phyloP scores from a whole-genome alignment of 2,329 filamentous ascomycete species.

The Diaporthe sp. region DNA sequence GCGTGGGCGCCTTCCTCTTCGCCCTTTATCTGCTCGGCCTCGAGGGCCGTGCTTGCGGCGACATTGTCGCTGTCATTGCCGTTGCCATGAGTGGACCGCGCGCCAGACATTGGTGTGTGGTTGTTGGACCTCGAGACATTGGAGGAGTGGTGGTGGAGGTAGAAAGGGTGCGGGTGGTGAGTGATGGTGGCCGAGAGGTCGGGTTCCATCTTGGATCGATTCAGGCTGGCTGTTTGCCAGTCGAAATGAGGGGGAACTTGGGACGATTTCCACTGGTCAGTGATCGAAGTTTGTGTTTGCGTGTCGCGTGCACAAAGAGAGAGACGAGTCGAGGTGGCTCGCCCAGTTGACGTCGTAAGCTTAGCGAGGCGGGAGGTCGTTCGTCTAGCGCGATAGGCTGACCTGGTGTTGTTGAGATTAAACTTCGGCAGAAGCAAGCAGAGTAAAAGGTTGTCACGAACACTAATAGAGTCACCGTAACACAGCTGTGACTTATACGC shows the following conservation, averaged over 20 bases:
- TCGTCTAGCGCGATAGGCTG: slow-evolving; percentile 3
- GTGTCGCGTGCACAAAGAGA: neutral
- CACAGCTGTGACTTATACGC: slow-evolving; percentile 20
- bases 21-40: slow-evolving; percentile 51
- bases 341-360: slow-evolving; percentile 1
- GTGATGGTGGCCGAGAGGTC: slow-evolving; percentile 58
- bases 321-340: neutral
- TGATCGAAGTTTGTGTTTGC: neutral
- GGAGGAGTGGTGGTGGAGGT: slow-evolving; percentile 52
- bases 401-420: neutral
- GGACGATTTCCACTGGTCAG: neutral
- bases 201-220: slow-evolving; percentile 52
- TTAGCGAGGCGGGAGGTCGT: slow-evolving; percentile 4
- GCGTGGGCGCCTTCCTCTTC: slow-evolving; percentile 56
- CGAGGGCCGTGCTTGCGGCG: slow-evolving; percentile 63
- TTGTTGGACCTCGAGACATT: slow-evolving; percentile 44
- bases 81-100: slow-evolving; percentile 45
- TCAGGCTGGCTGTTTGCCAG: neutral
- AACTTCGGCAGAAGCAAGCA: neutral
- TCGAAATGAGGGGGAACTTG: neutral
- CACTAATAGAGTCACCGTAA: neutral
- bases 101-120: slow-evolving; percentile 45
- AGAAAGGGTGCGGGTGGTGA: slow-evolving; percentile 61
- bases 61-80: slow-evolving; percentile 45
- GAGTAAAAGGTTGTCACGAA: neutral